Evolutionary conservation across 2,329 filamentous ascomycete genomes (phyloP).

Genomic region (Plenodomus lindquistii): DNA sequence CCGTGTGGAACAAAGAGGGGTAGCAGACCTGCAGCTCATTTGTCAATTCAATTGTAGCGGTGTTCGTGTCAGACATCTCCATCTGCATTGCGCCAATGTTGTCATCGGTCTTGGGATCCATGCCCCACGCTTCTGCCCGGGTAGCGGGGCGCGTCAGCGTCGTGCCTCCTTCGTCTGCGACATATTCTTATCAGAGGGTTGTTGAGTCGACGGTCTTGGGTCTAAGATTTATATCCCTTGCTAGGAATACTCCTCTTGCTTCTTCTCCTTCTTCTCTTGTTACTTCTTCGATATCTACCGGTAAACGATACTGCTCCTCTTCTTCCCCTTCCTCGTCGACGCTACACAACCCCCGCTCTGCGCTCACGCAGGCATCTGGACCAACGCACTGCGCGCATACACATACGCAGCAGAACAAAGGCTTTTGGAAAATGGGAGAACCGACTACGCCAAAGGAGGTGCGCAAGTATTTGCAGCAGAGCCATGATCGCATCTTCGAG

Average conservation of each 20-base stretch:
- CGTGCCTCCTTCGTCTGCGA: background rate
- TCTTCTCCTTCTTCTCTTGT: too few species aligned
- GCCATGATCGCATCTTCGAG: slow-evolving; percentile 69
- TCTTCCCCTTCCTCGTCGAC: background rate
- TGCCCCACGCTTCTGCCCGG: background rate
- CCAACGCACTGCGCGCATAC: background rate
- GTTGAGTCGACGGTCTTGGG: background rate
- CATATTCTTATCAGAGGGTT: background rate
- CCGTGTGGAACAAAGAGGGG: too few species aligned
- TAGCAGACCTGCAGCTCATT: background rate
- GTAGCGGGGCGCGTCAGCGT: background rate
- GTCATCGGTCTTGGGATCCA: background rate
- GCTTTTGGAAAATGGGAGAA: slow-evolving; percentile 20
- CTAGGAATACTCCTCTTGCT: too few species aligned
- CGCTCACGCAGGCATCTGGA: background rate
- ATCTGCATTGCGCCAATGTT: background rate
- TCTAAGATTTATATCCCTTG: background rate
- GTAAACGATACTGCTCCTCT: background rate
- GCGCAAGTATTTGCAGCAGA: slow-evolving; percentile 61
- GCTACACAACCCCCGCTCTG: background rate
- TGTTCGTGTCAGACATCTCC: background rate
- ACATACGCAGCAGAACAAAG: background rate
- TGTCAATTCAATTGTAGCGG: background rate
- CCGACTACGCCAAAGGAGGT: slow-evolving; percentile 29
- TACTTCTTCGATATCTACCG: background rate